Percentiles rank a stretch among this genome's conserved stretches.
Conservation (phyloP, 1,284 basidiomycete genomes). For the Pyrrhoderma noxium region DNA sequence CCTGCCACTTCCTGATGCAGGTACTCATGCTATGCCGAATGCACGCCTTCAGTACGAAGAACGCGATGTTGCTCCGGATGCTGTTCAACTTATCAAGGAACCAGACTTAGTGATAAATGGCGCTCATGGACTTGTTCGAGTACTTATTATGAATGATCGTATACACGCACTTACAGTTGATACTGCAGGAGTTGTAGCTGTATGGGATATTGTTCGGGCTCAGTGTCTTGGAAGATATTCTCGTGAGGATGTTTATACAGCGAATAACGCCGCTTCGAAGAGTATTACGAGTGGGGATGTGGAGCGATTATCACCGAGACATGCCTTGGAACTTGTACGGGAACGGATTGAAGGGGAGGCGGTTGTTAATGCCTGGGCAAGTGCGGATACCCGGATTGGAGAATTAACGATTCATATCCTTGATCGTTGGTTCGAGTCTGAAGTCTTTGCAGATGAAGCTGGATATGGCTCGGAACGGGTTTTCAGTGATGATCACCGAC, state of each 20-base stretch:
- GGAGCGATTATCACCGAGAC: conserved; percentile 57
- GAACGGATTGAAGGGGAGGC: conserved; percentile 92
- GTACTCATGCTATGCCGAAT: conserved; percentile 22
- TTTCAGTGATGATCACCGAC: conserved; percentile 70
- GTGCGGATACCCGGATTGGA: conserved; percentile 85
- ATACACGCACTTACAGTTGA: conserved; percentile 90
- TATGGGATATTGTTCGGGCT: conserved; percentile 88
- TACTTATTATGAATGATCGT: conserved; percentile 81
- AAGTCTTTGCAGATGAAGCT: conserved; percentile 91
- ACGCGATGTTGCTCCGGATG: conserved; percentile 79
- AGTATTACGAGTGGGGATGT: conserved; percentile 27
- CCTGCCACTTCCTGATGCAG: conserved; percentile 19
- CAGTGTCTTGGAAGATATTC: conserved; percentile 69
- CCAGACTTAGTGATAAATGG: conserved; percentile 76
- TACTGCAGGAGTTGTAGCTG: conserved; percentile 76
- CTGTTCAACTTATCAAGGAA: conserved; percentile 48
- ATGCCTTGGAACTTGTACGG: conserved; percentile 81
- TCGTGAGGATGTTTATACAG: conserved; percentile 57
- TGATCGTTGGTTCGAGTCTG: conserved; percentile 87
- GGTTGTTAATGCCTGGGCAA: conserved; percentile 79
- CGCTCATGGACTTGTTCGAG: conserved; percentile 78
- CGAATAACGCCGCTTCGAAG: conserved; percentile 26
- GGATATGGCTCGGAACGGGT: conserved; percentile 46
- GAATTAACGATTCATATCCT: conserved; percentile 84
- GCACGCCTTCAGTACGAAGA: conserved; percentile 60